phyloP scores from a whole-genome alignment of 495 filamentous ascomycete genomes.

The Podospora anserina region DNA sequence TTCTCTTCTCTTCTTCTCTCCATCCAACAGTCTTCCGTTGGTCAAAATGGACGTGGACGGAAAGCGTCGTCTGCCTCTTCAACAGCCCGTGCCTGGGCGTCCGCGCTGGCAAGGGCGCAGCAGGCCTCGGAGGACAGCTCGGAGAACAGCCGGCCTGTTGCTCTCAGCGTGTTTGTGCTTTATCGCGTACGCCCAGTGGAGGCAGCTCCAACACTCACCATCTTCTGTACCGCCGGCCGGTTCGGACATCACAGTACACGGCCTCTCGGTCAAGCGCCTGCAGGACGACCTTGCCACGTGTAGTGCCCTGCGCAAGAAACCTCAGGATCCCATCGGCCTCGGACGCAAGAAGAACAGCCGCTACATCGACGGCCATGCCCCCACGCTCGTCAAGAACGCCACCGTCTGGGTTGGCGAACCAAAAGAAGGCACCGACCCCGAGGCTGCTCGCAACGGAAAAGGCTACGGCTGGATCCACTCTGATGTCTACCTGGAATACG shows the following conservation, averaged over 20 bases:
- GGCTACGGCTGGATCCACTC: conserved; percentile 43
- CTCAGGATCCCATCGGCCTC: conserved; percentile 42
- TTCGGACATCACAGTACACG: conserved; percentile 21
- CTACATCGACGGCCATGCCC: conserved; percentile 44
- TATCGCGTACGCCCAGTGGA: conserved; percentile 50
- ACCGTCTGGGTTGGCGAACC: conserved; percentile 54
- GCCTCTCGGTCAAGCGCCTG: conserved; percentile 40
- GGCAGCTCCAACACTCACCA: conserved; percentile 32
- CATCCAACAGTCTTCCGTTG: not conserved
- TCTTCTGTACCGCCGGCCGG: not conserved
- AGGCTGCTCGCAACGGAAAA: conserved; percentile 43
- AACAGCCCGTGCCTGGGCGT: not conserved
- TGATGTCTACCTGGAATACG: conserved; percentile 50
- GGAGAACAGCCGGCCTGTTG: not conserved
- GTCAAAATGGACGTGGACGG: not conserved
- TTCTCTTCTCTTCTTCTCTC: not conserved
- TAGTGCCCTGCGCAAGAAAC: conserved; percentile 38
- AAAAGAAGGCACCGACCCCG: conserved; percentile 37
- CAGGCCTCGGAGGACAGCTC: not conserved
- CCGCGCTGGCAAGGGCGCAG: not conserved
- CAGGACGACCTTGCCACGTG: conserved; percentile 41
- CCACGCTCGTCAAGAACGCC: conserved; percentile 51
- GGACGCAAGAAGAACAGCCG: conserved; percentile 49
- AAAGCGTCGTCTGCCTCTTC: not conserved
- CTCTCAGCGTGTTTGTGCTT: conserved; percentile 25